Base-by-base conservation (phyloP, 768 basidiomycete genomes). In the Panaeolus papilionaceus region DNA sequence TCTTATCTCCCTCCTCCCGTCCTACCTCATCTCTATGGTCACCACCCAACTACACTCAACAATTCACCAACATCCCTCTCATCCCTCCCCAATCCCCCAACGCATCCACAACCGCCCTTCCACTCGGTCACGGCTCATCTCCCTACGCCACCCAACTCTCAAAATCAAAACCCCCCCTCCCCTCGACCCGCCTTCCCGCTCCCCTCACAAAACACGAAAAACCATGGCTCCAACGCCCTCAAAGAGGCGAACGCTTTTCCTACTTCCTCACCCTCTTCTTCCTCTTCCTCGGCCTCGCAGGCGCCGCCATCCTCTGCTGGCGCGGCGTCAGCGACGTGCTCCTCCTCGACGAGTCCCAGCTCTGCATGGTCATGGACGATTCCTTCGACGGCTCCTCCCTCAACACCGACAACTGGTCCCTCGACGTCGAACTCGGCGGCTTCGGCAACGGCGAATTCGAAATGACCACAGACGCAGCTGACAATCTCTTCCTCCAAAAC, bases 361-460 rank as follows among this genome's bases (percentile, higher is more conserved):
- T 84, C 67, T 93, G 92, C 69, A 74, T 87, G 33, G 88, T 96
- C 18, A 76, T 96, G 63, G 81, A 90, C 65, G 95, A 96, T 61
- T 79, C 92, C 61, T 96, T 94, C 72, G 71, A 62, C 64, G 75
- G 79, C 70, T 79, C 80, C 18, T 42, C 75, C 18, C 74, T 88
- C 0, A 82, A 88, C 67, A 74, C 78, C 37, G 82, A 81, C 47
- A 83, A 81, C 2, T 95, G 94, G 92, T 80, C 80, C 38, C 84
- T 81, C 40, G 92, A 94, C 58, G 83, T 94, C 66, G 85, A 90
- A 69, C 78, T 92, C 45, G 89, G 90, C 62, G 94, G 93, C 1
- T 95, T 90, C 73, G 92, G 92, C 84, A 91, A 90, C 66, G 86
- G 84, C 16, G 88, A 93, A 70, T 96, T 96, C 76, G 87, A 95